These are phyloP conservation scores for Serpula lacrymans DNA, from an alignment of 768 basidiomycete species.

Conservation along the genomic window DNA sequence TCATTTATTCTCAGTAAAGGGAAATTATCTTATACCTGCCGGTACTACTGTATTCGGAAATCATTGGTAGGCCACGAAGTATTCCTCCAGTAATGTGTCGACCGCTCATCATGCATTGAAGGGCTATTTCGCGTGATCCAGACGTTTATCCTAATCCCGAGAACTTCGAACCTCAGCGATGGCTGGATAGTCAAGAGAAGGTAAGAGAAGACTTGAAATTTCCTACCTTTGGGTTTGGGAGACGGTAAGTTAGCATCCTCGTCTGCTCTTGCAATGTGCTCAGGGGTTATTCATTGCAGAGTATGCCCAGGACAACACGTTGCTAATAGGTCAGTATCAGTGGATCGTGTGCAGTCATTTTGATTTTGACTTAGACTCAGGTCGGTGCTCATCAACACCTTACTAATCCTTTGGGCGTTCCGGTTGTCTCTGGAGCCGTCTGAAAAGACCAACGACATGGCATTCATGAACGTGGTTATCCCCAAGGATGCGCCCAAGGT, in stretches of 20 bases:
- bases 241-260: conserved; percentile 19
- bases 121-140: conserved; percentile 34
- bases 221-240: conserved; percentile 52
- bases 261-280: not conserved
- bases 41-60: conserved; percentile 15
- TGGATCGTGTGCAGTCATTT: not conserved
- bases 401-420: conserved; percentile 62
- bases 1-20: conserved; percentile 3
- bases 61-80: conserved; percentile 16
- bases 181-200: conserved; percentile 13
- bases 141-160: conserved; percentile 34
- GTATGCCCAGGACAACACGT: conserved; percentile 63
- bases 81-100: no score
- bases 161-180: conserved; percentile 34
- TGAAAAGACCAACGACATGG: conserved; percentile 52
- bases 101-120: conserved; percentile 2
- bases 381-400: conserved; percentile 59
- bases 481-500: conserved; percentile 39
- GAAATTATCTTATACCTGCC: conserved; percentile 14
- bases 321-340: conserved; percentile 33
- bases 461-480: conserved; percentile 35
- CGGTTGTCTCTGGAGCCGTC: conserved; percentile 41
- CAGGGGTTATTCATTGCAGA: conserved; percentile 20
- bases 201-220: conserved; percentile 45
- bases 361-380: conserved; percentile 22